Evolutionary conservation across 2,329 filamentous ascomycete species (phyloP).

Genomic region (Cyclaneusma minus): DNA sequence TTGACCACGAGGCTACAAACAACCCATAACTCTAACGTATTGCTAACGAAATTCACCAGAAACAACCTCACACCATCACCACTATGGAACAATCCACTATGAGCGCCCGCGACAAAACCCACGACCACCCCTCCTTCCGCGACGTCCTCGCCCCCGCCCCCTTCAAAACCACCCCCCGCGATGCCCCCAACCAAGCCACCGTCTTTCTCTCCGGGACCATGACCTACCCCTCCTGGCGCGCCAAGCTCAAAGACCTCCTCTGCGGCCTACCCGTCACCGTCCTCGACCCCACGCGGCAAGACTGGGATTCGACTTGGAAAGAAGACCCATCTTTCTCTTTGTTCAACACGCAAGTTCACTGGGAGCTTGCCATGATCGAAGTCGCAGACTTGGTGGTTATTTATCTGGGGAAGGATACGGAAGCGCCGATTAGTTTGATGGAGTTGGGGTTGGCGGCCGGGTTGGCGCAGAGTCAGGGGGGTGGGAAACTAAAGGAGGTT

Average conservation of each 20-base stretch:
- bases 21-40: no score
- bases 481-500: constrained; percentile 25
- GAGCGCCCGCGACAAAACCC: no score
- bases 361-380: constrained; percentile 44
- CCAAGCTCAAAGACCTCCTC: constrained; percentile 24
- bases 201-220: constrained; percentile 47
- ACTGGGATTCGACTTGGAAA: constrained; percentile 38
- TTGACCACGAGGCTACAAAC: no score
- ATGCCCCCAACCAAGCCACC: constrained; percentile 11
- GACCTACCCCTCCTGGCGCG: constrained; percentile 36
- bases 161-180: no score
- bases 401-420: constrained; percentile 35
- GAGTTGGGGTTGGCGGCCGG: constrained; percentile 45
- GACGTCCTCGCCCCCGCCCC: no score
- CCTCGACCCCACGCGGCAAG: constrained; percentile 36
- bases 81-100: no score
- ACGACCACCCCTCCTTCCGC: no score
- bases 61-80: no score
- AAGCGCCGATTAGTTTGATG: constrained; percentile 40
- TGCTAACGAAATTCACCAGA: no score
- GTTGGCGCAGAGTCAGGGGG: constrained; percentile 28
- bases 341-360: constrained; percentile 38
- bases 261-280: constrained; percentile 32
- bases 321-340: constrained; percentile 30
- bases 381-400: constrained; percentile 36